Conservation (phyloP, 2,329 filamentous ascomycete species). For the Scolecobasidium constrictum region DNA sequence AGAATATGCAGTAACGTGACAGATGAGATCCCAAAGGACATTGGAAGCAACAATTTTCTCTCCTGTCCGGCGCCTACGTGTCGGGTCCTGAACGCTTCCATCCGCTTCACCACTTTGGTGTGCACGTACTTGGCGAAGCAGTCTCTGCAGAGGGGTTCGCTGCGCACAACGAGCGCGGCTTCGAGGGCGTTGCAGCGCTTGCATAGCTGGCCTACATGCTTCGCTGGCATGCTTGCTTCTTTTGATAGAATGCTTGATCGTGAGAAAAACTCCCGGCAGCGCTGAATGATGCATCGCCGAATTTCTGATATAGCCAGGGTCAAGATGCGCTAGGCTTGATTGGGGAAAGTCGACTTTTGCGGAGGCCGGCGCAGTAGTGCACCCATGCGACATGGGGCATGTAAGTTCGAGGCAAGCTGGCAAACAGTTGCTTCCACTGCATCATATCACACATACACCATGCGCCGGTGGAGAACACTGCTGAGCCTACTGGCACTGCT, state of each 20-base stretch:
- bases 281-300: no score
- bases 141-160: conserved; percentile 52
- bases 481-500: conserved; percentile 21
- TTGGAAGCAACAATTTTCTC: conserved; percentile 58
- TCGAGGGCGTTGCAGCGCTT: conserved; percentile 44
- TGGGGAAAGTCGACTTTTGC: no score
- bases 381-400: no score
- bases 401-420: no score
- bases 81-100: conserved; percentile 52
- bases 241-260: no score
- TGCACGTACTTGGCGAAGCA: conserved; percentile 73
- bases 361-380: no score
- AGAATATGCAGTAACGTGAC: conserved; percentile 66
- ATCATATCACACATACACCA: no score
- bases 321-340: no score
- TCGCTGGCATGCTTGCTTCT: conserved; percentile 4
- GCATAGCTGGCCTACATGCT: conserved; percentile 27
- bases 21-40: conserved; percentile 78
- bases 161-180: conserved; percentile 43
- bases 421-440: no score
- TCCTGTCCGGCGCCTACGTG: conserved; percentile 32
- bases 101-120: conserved; percentile 70
- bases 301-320: no score
- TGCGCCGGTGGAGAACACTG: conserved; percentile 23
- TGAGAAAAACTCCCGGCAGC: no score